phyloP scores from a whole-genome alignment of 2,329 filamentous ascomycete genomes.

The Colletotrichum graminicola region DNA sequence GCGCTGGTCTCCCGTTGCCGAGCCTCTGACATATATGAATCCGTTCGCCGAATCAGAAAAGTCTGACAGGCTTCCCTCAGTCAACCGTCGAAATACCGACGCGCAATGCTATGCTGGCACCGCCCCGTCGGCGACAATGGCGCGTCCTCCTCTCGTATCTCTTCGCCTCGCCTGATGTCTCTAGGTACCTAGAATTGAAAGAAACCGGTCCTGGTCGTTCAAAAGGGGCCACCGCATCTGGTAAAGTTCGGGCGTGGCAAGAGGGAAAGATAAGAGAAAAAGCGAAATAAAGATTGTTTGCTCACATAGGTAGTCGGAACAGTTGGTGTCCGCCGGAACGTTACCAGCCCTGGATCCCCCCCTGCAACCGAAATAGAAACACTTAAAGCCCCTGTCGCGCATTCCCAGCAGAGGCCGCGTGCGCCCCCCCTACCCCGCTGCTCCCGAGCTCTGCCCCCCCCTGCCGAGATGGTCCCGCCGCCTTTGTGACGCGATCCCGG shows the following conservation, averaged over 20 bases:
- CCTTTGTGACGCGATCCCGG: neutral
- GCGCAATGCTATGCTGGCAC: neutral
- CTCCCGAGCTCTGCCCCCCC: neutral
- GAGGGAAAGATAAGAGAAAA: neutral
- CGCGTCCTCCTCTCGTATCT: neutral
- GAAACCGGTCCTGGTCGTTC: neutral
- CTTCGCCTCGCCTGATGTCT: neutral
- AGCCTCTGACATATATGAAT: neutral
- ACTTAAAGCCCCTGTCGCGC: slow-evolving; percentile 25
- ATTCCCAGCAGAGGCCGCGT: neutral
- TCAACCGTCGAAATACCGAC: neutral
- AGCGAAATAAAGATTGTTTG: neutral
- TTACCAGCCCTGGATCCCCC: slow-evolving; percentile 19
- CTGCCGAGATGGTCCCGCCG: neutral
- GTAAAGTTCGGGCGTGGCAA: neutral
- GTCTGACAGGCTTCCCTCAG: too few relatives aligned
- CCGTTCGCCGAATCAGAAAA: too few relatives aligned
- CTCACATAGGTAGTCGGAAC: neutral
- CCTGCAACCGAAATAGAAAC: slow-evolving; percentile 37
- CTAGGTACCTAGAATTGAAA: neutral
- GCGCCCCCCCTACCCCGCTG: slow-evolving; percentile 9
- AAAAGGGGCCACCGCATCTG: neutral
- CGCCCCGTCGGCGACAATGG: neutral
- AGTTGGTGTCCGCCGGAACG: slow-evolving; percentile 21
- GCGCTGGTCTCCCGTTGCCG: too few relatives aligned